Evolutionary conservation across 306 rosid genomes (phyloP).

Genomic region (Begonia peltatifolia): DNA sequence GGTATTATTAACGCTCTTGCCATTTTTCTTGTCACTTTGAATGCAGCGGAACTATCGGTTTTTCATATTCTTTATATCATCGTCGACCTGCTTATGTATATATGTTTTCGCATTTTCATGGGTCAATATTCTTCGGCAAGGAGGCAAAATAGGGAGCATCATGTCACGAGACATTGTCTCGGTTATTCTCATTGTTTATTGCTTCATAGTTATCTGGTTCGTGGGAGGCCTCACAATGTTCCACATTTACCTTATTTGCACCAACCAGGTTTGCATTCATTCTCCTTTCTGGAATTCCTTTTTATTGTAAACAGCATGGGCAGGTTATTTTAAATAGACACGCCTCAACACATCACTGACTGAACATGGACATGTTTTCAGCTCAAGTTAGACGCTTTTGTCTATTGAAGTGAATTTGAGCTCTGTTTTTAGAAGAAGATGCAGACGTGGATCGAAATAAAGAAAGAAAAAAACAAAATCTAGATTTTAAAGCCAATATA

Average conservation of each 20-base stretch:
- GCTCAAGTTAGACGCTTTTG: too few relatives aligned
- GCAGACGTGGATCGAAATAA: too few relatives aligned
- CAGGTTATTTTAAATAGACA: neutral
- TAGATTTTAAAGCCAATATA: too few relatives aligned
- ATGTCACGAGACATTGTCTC: slow-evolving; percentile 47
- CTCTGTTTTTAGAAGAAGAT: neutral
- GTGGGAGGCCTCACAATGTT: slow-evolving; percentile 88
- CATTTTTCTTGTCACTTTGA: slow-evolving; percentile 9
- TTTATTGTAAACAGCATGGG: neutral
- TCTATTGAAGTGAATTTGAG: neutral
- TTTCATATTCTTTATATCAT: slow-evolving; percentile 61
- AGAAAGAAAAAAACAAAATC: too few relatives aligned
- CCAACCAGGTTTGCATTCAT: slow-evolving; percentile 55
- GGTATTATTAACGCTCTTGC: slow-evolving; percentile 4
- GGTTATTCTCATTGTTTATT: slow-evolving; percentile 57
- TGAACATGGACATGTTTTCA: too few relatives aligned
- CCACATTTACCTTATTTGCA: slow-evolving; percentile 70
- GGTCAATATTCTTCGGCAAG: slow-evolving; percentile 45
- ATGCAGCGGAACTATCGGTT: slow-evolving; percentile 85
- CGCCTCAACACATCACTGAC: neutral
- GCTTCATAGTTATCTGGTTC: slow-evolving; percentile 81
- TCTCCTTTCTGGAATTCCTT: neutral
- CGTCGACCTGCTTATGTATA: slow-evolving; percentile 59
- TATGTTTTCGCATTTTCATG: slow-evolving; percentile 74
- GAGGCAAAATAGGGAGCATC: slow-evolving; percentile 24